These are phyloP conservation scores for Ambrosiella xylebori DNA, from an alignment of 2,329 filamentous ascomycete genomes.

Conservation along the genomic window DNA sequence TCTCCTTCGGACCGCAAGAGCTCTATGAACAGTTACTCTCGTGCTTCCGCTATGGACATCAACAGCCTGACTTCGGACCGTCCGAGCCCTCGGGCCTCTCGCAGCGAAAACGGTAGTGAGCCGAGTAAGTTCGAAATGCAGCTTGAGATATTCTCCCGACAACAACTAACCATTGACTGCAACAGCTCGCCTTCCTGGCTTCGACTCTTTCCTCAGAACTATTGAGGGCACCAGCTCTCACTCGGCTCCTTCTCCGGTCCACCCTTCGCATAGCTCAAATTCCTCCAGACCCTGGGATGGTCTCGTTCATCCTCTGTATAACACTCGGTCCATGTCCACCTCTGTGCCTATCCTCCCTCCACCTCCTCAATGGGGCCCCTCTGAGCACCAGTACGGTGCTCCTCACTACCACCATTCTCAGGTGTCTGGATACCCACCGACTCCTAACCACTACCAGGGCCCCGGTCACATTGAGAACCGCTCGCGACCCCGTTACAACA, in stretches of 20 bases:
- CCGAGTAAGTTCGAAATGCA: neutral
- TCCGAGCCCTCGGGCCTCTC: neutral
- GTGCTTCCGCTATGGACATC: neutral
- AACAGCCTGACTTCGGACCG: neutral
- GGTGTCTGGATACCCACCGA: neutral
- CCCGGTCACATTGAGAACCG: slow-evolving; percentile 3
- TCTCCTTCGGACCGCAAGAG: neutral
- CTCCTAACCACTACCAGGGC: neutral
- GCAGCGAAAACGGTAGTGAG: neutral
- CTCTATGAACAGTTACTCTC: neutral
- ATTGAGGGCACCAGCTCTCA: neutral
- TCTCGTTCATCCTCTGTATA: neutral
- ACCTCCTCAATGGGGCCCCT: neutral
- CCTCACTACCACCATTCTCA: neutral
- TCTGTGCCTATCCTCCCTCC: neutral
- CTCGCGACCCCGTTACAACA: slow-evolving; percentile 19
- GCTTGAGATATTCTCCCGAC: neutral
- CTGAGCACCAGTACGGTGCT: neutral
- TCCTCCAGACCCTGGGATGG: too few species aligned
- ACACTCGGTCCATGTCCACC: neutral
- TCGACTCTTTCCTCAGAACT: neutral
- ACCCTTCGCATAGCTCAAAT: neutral
- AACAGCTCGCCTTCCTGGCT: neutral
- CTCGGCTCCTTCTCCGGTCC: neutral
- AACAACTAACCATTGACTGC: neutral